These are phyloP conservation scores for Kitagawia praeruptora DNA, from an alignment of 129 eudicot genomes.

Conservation along the genomic window DNA sequence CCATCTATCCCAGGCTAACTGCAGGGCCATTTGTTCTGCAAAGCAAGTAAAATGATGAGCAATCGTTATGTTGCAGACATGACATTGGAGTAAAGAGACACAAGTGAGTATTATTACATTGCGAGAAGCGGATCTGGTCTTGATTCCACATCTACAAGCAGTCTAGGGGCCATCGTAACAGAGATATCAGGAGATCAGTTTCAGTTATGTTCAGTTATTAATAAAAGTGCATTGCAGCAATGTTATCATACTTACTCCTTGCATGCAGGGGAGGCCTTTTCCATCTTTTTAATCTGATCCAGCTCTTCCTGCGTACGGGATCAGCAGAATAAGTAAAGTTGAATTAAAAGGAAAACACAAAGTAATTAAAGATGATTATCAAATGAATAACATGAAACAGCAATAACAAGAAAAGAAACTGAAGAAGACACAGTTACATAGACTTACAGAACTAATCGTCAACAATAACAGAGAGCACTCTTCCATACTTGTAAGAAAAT, in stretches of 20 bases:
- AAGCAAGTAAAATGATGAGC: conserved; percentile 10
- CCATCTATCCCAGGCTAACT: conserved; percentile 88
- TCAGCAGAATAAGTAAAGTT: neutral
- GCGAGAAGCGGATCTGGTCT: conserved; percentile 88
- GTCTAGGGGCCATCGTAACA: conserved; percentile 20
- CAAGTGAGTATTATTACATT: conserved; percentile 29
- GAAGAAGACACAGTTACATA: no score
- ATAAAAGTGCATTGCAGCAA: neutral
- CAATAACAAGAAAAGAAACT: no score
- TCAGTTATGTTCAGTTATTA: neutral
- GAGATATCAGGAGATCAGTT: neutral
- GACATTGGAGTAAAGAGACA: neutral
- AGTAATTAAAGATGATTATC: neutral
- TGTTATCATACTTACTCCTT: conserved; percentile 59
- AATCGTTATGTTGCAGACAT: neutral
- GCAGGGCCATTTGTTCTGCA: conserved; percentile 68
- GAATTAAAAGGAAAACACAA: neutral
- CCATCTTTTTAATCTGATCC: conserved; percentile 75
- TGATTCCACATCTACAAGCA: conserved; percentile 47
- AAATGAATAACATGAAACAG: neutral
- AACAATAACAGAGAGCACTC: no score
- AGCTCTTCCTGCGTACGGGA: conserved; percentile 62
- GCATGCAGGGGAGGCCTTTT: conserved; percentile 70
- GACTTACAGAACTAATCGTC: no score
- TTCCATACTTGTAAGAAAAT: no score